phyloP scores from a whole-genome alignment of 2,329 filamentous ascomycete genomes.

The Aspergillus intermedius region DNA sequence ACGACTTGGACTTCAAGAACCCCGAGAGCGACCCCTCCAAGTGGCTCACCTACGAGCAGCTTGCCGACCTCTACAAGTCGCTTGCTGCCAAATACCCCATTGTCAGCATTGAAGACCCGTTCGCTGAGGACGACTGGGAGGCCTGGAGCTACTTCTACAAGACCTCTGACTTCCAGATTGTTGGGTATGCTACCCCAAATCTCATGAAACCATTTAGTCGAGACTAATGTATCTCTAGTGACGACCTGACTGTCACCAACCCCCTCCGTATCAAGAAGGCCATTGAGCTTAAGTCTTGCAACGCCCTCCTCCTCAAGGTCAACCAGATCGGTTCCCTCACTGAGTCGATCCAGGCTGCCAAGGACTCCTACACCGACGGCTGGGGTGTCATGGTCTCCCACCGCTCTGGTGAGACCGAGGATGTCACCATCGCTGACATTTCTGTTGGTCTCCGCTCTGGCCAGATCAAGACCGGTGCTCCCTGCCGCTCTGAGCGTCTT shows the following conservation, averaged over 20 bases:
- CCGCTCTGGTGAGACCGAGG: constrained; percentile 98
- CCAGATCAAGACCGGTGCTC: constrained; percentile 98
- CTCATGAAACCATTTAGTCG: constrained; percentile 7
- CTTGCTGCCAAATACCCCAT: constrained; percentile 95
- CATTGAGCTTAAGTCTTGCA: constrained; percentile 98
- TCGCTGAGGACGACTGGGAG: constrained; percentile 99
- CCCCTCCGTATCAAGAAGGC: constrained; percentile 99
- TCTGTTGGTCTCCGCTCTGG: constrained; percentile 93
- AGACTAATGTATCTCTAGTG: constrained; percentile 41
- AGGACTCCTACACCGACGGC: constrained; percentile 90
- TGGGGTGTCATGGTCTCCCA: constrained; percentile 99
- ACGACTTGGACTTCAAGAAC: constrained; percentile 99
- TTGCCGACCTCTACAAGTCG: constrained; percentile 82
- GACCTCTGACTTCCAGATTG: constrained; percentile 96
- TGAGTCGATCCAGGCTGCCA: constrained; percentile 97
- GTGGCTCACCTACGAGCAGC: constrained; percentile 98
- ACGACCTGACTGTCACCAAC: constrained; percentile 99
- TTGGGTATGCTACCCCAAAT: constrained; percentile 50
- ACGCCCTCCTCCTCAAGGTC: constrained; percentile 96
- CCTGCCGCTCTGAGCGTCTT: constrained; percentile 91
- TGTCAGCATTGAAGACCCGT: constrained; percentile 97
- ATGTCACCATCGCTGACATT: constrained; percentile 98
- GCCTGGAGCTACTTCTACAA: constrained; percentile 99
- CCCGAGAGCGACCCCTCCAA: constrained; percentile 90
- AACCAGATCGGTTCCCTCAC: constrained; percentile 99